These are phyloP conservation scores for Helianthus annuus DNA, from an alignment of 129 eudicot species.

Conservation along the genomic window HanXRQr2.0-SUNRISE NC_035449.2:47409925-47410424, in stretches of 20 bases:
- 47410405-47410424: constrained; percentile 68
- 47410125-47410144: constrained; percentile 75
- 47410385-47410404: constrained; percentile 16
- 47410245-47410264: constrained; percentile 51
- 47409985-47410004: constrained; percentile 13
- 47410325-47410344: too few species aligned
- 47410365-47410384: neutral
- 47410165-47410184: constrained; percentile 41
- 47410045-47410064: neutral
- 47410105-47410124: constrained; percentile 51
- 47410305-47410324: neutral
- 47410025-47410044: neutral
- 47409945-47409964: constrained; percentile 16
- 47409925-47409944: constrained; percentile 31
- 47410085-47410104: constrained; percentile 48
- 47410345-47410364: neutral
- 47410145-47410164: constrained; percentile 61
- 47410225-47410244: constrained; percentile 41
- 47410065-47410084: constrained; percentile 2
- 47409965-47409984: constrained; percentile 33
- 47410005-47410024: neutral
- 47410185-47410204: constrained; percentile 32
- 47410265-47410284: neutral
- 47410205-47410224: constrained; percentile 35
- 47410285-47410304: constrained; percentile 1